These are phyloP conservation scores for Geranomyces michiganensis DNA, from an alignment of 192 early-diverging fungal species.

Conservation along the genomic window DNA sequence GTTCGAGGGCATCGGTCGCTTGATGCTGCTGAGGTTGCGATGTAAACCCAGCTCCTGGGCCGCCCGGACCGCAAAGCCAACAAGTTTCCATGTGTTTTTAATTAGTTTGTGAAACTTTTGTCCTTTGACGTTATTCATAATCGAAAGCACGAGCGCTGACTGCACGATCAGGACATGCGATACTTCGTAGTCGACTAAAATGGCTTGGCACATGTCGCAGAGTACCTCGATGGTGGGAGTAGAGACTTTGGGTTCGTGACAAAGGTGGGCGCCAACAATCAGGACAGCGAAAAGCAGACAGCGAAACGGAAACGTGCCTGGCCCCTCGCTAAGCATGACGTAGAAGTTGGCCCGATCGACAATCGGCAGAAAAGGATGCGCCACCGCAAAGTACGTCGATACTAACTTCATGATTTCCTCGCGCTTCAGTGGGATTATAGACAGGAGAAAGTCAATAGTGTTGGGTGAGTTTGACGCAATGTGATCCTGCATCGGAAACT, in stretches of 20 bases:
- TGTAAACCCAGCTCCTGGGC: constrained; percentile 33
- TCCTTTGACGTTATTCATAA: constrained; percentile 1
- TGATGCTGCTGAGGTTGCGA: constrained; percentile 23
- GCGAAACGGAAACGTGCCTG: constrained; percentile 14
- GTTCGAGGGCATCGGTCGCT: constrained; percentile 30
- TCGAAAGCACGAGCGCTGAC: constrained; percentile 10
- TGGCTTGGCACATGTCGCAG: neutral
- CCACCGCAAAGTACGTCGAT: constrained; percentile 5
- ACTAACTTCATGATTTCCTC: constrained; percentile 12
- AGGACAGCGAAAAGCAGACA: constrained; percentile 14
- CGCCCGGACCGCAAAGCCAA: constrained; percentile 10
- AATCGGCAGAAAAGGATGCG: constrained; percentile 26
- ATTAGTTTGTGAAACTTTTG: neutral
- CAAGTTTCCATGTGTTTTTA: constrained; percentile 7
- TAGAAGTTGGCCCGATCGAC: constrained; percentile 19
- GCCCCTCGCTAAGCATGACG: constrained; percentile 5
- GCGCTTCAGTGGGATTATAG: neutral
- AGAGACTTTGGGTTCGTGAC: neutral
- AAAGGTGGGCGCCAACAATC: constrained; percentile 10
- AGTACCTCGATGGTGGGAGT: neutral
- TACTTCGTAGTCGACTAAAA: constrained; percentile 20
- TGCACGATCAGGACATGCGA: constrained; percentile 20
- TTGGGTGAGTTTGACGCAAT: neutral
- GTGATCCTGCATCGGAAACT: constrained; percentile 5
- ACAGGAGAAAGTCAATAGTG: neutral